Conservation (phyloP, 768 basidiomycete genomes). For the Leccinum rimulosum region DNA sequence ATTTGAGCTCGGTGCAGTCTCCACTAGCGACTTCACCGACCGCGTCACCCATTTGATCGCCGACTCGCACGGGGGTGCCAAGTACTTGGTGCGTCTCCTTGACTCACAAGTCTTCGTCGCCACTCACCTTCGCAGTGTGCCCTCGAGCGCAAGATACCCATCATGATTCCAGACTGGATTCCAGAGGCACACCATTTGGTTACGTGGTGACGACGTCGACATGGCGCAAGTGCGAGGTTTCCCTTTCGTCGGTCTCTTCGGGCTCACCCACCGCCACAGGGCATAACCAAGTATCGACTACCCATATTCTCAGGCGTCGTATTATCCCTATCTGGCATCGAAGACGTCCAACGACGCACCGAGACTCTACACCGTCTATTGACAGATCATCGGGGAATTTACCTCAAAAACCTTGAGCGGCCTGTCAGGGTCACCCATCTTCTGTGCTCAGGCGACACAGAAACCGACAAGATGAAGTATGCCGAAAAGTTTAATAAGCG, state of each 20-base stretch:
- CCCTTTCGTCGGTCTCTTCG: background rate
- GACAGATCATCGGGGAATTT: conserved; percentile 59
- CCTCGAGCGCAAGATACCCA: conserved; percentile 73
- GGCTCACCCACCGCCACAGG: conserved; percentile 39
- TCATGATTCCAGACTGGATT: conserved; percentile 79
- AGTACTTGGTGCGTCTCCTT: conserved; percentile 62
- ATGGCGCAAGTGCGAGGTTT: conserved; percentile 50
- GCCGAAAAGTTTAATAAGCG: conserved; percentile 70
- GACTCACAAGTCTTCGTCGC: background rate
- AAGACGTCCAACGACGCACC: conserved; percentile 55
- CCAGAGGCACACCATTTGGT: conserved; percentile 69
- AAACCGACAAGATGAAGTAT: conserved; percentile 75
- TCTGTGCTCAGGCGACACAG: conserved; percentile 64
- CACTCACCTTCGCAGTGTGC: conserved; percentile 59
- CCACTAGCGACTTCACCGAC: conserved; percentile 74
- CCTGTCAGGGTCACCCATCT: conserved; percentile 84
- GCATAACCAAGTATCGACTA: conserved; percentile 57
- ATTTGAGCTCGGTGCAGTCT: too few species aligned
- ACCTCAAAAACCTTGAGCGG: conserved; percentile 73
- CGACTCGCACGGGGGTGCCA: conserved; percentile 73
- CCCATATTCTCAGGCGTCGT: conserved; percentile 70
- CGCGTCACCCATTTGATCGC: conserved; percentile 85
- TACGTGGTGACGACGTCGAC: conserved; percentile 77
- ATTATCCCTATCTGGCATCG: conserved; percentile 74
- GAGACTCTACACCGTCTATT: conserved; percentile 65